Evolutionary conservation across 2,329 filamentous ascomycete species (phyloP).

Genomic region (Phialemonium atrogriseum): DNA sequence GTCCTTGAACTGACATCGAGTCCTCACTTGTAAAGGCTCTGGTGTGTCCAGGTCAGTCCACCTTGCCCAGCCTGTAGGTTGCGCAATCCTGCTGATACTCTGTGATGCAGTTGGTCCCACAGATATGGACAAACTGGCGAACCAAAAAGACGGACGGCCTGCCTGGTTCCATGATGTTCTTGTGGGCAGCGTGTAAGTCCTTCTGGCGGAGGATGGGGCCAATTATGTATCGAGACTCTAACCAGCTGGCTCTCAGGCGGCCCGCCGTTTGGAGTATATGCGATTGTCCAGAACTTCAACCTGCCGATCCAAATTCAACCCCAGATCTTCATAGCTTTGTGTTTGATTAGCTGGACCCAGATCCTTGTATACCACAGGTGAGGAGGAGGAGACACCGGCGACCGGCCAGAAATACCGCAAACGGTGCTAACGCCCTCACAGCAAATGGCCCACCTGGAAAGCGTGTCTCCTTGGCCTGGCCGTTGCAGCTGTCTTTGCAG

Average conservation of each 20-base stretch:
- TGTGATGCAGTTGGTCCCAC: conserved; percentile 18
- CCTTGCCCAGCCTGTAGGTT: not conserved
- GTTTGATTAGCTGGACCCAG: conserved; percentile 29
- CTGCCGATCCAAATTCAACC: conserved; percentile 34
- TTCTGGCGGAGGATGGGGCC: not conserved
- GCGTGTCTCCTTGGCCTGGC: conserved; percentile 30
- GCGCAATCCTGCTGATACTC: not conserved
- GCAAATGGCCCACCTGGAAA: conserved; percentile 38
- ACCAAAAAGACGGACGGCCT: conserved; percentile 54
- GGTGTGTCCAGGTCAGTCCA: conserved; percentile 29
- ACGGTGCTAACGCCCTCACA: conserved; percentile 11
- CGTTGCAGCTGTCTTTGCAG: conserved; percentile 36
- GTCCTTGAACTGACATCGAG: conserved; percentile 5
- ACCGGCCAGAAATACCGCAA: not conserved
- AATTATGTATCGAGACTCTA: conserved; percentile 1
- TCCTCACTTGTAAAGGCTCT: conserved; percentile 17
- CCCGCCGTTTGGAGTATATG: conserved; percentile 31
- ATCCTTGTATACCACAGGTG: conserved; percentile 24
- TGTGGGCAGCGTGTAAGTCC: conserved; percentile 48
- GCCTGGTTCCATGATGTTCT: conserved; percentile 51
- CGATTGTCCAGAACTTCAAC: conserved; percentile 31
- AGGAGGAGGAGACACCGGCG: conserved; percentile 1
- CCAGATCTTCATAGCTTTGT: conserved; percentile 29
- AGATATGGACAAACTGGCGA: conserved; percentile 55
- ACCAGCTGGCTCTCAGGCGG: conserved; percentile 21